Conservation (phyloP, 306 rosid genomes). For the Lupinus albus region DNA sequence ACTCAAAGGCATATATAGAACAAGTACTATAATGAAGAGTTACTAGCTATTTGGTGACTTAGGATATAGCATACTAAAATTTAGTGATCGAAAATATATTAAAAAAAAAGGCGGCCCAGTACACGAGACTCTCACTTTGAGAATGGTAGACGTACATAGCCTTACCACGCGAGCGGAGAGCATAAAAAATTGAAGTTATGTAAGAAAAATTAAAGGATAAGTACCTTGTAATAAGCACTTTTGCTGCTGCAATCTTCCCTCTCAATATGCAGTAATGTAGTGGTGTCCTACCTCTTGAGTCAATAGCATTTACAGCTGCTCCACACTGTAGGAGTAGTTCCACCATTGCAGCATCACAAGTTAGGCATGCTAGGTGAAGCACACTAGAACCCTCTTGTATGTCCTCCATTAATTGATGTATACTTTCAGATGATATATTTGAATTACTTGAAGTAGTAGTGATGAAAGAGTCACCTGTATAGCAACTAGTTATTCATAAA, state of each 20-base stretch:
- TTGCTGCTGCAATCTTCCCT: slow-evolving; percentile 54
- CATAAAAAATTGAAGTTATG: background rate
- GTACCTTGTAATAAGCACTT: slow-evolving; percentile 66
- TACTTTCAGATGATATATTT: slow-evolving; percentile 36
- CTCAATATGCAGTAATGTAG: slow-evolving; percentile 61
- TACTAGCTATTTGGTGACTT: background rate
- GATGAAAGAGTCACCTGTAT: slow-evolving; percentile 44
- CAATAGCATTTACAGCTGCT: slow-evolving; percentile 64
- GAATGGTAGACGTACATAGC: too few relatives aligned
- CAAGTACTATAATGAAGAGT: background rate
- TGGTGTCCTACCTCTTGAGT: slow-evolving; percentile 64
- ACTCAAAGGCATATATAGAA: background rate
- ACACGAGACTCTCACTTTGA: too few relatives aligned
- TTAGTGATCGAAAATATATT: background rate
- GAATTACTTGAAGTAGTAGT: slow-evolving; percentile 44
- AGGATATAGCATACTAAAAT: background rate
- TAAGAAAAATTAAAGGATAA: slow-evolving; percentile 9
- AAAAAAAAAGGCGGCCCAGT: too few relatives aligned
- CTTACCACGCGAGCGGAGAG: too few relatives aligned
- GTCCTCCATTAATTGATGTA: slow-evolving; percentile 39
- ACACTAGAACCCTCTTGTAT: slow-evolving; percentile 51
- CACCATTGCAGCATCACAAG: slow-evolving; percentile 67
- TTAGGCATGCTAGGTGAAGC: slow-evolving; percentile 75
- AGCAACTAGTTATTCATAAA: slow-evolving; percentile 3
- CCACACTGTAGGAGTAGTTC: slow-evolving; percentile 78